Conservation (phyloP, 2,329 filamentous ascomycete genomes). For the Sphaerulina vaccinii region DNA sequence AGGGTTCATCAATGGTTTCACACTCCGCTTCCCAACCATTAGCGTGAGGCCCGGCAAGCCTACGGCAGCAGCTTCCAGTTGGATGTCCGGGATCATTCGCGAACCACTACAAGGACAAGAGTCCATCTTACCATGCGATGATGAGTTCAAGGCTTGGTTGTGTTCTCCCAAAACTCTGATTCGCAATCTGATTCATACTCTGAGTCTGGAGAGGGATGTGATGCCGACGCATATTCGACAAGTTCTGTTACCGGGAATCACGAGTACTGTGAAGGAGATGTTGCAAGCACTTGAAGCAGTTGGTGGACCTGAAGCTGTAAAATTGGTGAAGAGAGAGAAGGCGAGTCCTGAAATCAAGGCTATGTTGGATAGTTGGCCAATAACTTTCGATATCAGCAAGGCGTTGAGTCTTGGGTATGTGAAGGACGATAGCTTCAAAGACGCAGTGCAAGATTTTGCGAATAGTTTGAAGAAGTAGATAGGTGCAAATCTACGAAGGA, state of each 20-base stretch:
- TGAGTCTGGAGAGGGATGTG: constrained; percentile 50
- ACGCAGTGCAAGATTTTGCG: constrained; percentile 48
- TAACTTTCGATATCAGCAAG: constrained; percentile 55
- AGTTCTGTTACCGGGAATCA: constrained; percentile 56
- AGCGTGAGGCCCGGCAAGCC: constrained; percentile 53
- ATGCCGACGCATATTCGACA: constrained; percentile 52
- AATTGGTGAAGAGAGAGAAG: constrained; percentile 52
- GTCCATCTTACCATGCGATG: constrained; percentile 52
- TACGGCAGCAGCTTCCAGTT: constrained; percentile 52
- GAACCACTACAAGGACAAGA: constrained; percentile 52
- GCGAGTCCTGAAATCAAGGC: constrained; percentile 51
- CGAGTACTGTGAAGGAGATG: constrained; percentile 57
- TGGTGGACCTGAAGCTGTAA: constrained; percentile 53
- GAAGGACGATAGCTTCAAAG: constrained; percentile 49
- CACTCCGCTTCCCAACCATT: constrained; percentile 52
- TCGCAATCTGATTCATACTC: constrained; percentile 54
- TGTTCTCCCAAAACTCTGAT: constrained; percentile 56
- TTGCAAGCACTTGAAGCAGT: constrained; percentile 56
- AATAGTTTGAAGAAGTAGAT: constrained; percentile 33
- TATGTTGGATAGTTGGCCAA: constrained; percentile 58
- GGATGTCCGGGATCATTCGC: constrained; percentile 54
- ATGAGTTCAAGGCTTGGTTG: constrained; percentile 57
- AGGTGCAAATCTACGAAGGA: background rate
- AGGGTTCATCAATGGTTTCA: constrained; percentile 47
- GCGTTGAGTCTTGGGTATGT: constrained; percentile 55